Percentiles rank a stretch among this genome's conserved stretches.
Evolutionary conservation across 2,329 filamentous ascomycete species (phyloP).

Genomic region (Akanthomyces muscarius): DNA sequence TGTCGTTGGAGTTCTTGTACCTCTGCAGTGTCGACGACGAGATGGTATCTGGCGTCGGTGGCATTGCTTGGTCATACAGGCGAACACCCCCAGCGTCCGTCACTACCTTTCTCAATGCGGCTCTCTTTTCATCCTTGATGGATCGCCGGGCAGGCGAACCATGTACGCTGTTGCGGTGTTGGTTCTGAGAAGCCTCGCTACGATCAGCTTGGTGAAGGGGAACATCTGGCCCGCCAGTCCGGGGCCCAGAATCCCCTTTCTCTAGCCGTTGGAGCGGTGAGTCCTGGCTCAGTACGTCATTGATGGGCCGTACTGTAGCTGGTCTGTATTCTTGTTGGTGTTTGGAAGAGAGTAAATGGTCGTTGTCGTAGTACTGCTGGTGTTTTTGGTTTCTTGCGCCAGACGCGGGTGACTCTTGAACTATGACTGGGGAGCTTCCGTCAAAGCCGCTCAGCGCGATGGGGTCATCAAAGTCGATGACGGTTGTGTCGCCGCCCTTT

Average conservation of each 20-base stretch:
- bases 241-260: conserved; percentile 31
- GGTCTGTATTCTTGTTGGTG: neutral
- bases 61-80: conserved; percentile 42
- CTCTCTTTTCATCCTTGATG: conserved; percentile 45
- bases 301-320: conserved; percentile 37
- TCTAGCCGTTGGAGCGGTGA: conserved; percentile 52
- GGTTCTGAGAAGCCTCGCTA: conserved; percentile 4
- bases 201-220: neutral
- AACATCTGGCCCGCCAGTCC: neutral
- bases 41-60: conserved; percentile 58
- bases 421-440: conserved; percentile 18
- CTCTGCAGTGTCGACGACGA: conserved; percentile 51
- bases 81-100: conserved; percentile 43
- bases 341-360: neutral
- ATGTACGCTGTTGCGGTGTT: conserved; percentile 19
- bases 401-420: neutral
- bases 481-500: conserved; percentile 29
- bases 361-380: neutral
- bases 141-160: conserved; percentile 24
- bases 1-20: conserved; percentile 49
- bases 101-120: conserved; percentile 44
- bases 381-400: conserved; percentile 13
- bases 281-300: conserved; percentile 40
- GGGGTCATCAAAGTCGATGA: conserved; percentile 29
- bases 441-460: conserved; percentile 27